Evolutionary conservation across 129 eudicot genomes (phyloP), one percentile per base, ranked within the genome.

Genomic region (Ambrosia trifida): DNA sequence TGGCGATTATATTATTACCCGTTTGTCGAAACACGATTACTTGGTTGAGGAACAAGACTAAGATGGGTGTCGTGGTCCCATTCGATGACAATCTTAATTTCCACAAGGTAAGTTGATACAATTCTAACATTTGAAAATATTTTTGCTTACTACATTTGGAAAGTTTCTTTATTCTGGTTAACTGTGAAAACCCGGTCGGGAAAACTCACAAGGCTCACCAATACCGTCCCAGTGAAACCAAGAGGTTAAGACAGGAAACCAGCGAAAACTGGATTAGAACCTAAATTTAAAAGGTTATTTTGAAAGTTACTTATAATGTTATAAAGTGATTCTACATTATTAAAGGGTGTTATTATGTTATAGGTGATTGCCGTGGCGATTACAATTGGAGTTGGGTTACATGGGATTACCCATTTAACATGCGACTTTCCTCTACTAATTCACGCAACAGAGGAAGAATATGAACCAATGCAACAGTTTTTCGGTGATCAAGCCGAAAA

Each of bases 341-440:
- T 57, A 4, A 58, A 58, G 9, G 40, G 12, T 12, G 18, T 12
- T 58, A 31, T 58, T 57, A 57, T 46, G 92, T 51, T 78, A 24
- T 88, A 95, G 99, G 86, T 96, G 20, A 71, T 95, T 50, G 96
- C 99, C 56, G 96, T 89, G 66, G 96, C 91, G 41, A 86, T 95
- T 58, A 89, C 88, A 46, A 71, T 90, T 47, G 99, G 94, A 35
- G 58, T 90, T 62, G 82, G 88, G 38, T 96, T 90, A 32, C 99
- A 95, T 28, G 99, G 88, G 19, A 97, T 97, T 14, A 81, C 84
- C 68, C 99, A 95, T 68, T 85, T 95, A 44, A 86, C 97, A 18
- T 95, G 99, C 20, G 97, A 95, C 83, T 95, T 95, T 64, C 97
- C 96, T 14, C 80, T 94, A 79, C 87, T 95, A 33, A 87, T 88